Evolutionary conservation across 139 green algal species (phyloP), one percentile per base, ranked within the genome.

Genomic region (Auxenochlorella pyrenoidosa): DNA sequence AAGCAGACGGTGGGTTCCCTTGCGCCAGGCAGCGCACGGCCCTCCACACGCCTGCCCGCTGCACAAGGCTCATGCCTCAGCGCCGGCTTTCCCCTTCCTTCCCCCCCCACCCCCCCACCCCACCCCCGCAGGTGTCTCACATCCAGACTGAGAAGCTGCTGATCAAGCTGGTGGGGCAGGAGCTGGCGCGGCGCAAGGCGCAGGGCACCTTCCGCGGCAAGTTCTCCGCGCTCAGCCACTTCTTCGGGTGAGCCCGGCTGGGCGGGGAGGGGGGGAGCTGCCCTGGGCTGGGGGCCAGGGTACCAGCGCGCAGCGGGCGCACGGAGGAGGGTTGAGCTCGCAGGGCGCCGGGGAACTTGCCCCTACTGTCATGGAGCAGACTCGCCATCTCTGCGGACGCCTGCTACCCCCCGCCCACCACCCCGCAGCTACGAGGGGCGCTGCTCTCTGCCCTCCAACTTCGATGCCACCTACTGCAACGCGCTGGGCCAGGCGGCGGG

Each of bases 391-490:
- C 51, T 34, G n/a, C 78, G 5, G n/a, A 4, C 21, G 32, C 30
- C 12, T 32, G 24, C 43, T 40, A 0, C 78, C 59, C 12, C 12
- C 36, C 24, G 28, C 26, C 59, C 36, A n/a, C 79, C 24, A 5
- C 24, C 36, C 59, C 40, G 59, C 79, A 85, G 79, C 44, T 96
- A 95, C 66, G 92, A 96, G 87, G 93, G 93, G 36, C 90, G 94
- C 58, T 95, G 88, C 81, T 89, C 89, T 8, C 79, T 92, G 83
- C 94, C 94, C 85, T 92, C 91, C 83, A 95, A 96, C 85, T 96
- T 96, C 82, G 94, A 96, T 71, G 88, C 91, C 75, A 92, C 92
- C 43, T 96, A 96, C 81, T 93, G 87, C 79, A 93, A 91, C 58
- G 82, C 89, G 32, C 89, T 96, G 79, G 94, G 94, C n/a, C 85